Base-by-base conservation (phyloP, 2,329 filamentous ascomycete genomes). In the Ophiostoma pallidulum region DNA sequence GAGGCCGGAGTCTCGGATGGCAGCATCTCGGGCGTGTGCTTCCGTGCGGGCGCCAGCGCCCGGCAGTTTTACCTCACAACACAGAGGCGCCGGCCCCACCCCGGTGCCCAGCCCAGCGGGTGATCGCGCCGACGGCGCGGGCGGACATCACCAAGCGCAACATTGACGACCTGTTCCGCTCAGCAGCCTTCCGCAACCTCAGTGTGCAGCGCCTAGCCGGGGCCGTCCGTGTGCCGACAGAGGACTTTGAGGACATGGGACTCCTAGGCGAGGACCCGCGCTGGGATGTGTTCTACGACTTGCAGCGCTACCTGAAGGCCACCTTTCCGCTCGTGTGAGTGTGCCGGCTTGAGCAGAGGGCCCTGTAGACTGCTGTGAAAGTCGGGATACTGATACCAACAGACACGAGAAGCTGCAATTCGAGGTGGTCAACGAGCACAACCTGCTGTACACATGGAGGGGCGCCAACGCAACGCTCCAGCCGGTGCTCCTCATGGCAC, bases 401-500 rank as follows among this genome's bases (percentile, higher is more conserved):
- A n/a, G n/a, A n/a, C 74, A 76, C 57, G 55, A 61, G 13, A 62
- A 63, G 4, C 60, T 78, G 39, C 58, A 63, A 13, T 60, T 78
- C 1, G 73, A 80, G 47, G 72, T 71, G 50, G 61, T 80, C 54
- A 82, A 82, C 57, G 75, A 69, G 2, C 74, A 80, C 58, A 77
- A 73, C 4, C 63, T 80, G 42, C 57, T 81, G 29, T 79, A 73
- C 58, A 80, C 75, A 3, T 79, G 76, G 73, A 50, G 70, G 37
- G 78, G 78, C 4, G 66, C 62, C 8, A 64, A 78, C 35, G 51
- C 59, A 4, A 58, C 56, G 1, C 59, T 77, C 29, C 78, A 75
- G 59, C 77, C 78, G 0, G 70, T 72, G 3, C 60, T 82, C 12
- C 63, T 82, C 39, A 75, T 80, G 68, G 78, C 77, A 1, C 78